Evolutionary conservation across 2,329 filamentous ascomycete genomes (phyloP), one percentile per base, ranked within the genome.

Genomic region (Triangularia verruculosa): DNA sequence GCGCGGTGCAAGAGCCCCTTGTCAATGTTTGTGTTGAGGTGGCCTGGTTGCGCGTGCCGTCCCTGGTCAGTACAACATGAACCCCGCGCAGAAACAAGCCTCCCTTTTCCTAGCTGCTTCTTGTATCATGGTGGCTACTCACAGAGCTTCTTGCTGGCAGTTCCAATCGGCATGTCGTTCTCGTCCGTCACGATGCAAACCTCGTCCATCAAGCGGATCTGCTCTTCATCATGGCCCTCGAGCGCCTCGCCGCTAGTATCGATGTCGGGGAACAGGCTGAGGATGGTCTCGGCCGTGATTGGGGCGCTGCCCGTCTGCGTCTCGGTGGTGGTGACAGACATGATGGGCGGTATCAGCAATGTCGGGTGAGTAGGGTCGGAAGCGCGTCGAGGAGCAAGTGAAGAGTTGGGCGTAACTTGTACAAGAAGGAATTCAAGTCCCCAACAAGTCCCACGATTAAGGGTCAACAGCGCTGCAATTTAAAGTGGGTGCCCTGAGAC

Each of bases 21-120:
- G 77, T 98, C 87, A 75, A 99, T 99, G 81, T 99, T 99, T 78
- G 91, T 91, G 95, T 99, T 99, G 70, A 99, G 83, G 77, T 99
- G 95, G 85, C 93, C 93, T 97, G 70, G 20, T 17, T 6, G 20
- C n/a, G 34, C n/a, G 54, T 52, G 58, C 25, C 5, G 52, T 57
- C 17, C 12, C 52, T 11, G 7, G 64, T 69, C 58, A 67, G 64
- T 43, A 52, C 57, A 52, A 59, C 57, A 28, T 51, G 57, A 59
- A 58, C 56, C 56, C 32, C 61, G 28, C 32, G 30, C 27, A 47
- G 55, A 9, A 6, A 24, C n/a, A n/a, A n/a, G 20, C 27, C 11
- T 9, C 24, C 9, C 20, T 13, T 39, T 39, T 39, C 22, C 22
- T 30, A 24, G 43, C 15, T 58, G 27, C 61, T 27, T 28, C n/a